Evolutionary conservation across 2,329 filamentous ascomycete species (phyloP), one percentile per base, ranked within the genome.

Genomic region (Ascosphaera aggregata): DNA sequence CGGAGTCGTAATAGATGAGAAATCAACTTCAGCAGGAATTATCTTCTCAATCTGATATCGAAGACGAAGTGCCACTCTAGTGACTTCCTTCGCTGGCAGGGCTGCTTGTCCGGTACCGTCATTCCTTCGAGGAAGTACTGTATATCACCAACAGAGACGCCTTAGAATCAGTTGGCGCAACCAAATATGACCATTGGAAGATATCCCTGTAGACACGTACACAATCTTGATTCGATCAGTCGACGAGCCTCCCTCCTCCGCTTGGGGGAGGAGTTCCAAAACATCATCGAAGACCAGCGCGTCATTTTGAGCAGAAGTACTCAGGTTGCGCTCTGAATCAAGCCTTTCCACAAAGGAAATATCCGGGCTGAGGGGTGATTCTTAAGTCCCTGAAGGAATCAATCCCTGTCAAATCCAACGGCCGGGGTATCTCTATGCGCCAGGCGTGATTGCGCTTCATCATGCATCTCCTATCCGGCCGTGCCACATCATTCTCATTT

Each of bases 41-140:
- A 84, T 76, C 54, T 84, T 71, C 57, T 93, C 84, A 49, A 98
- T 74, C 48, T 93, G 73, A 53, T 91, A 82, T 49, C 86, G 91
- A 45, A 98, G 65, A 41, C 84, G 80, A 13, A 98, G 69, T 18
- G 85, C 86, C 41, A 91, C 68, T 54, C 85, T 85, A 43, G 86
- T 94, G 44, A 94, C 85, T 49, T 89, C 77, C 43, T 69, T 65
- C 9, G 85, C 66, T 1, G 80, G 71, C 27, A 86, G 73, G 19
- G 78, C 73, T 9, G 80, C 74, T 34, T 72, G 46, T 17, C 54
- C 42, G 34, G 57, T 46, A 24, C 64, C 61, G 32, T 47, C 46
- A 18, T 42, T 46, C 44, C 58, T 55, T 19, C 53, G 43, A 30
- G 62, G 62, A 30, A 65, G 59, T 41, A 64, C 59, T 63, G 41